These are phyloP conservation scores for Euphorbia schlechtendalii DNA, from an alignment of 441 rosid species.

Conservation along the genomic window DNA sequence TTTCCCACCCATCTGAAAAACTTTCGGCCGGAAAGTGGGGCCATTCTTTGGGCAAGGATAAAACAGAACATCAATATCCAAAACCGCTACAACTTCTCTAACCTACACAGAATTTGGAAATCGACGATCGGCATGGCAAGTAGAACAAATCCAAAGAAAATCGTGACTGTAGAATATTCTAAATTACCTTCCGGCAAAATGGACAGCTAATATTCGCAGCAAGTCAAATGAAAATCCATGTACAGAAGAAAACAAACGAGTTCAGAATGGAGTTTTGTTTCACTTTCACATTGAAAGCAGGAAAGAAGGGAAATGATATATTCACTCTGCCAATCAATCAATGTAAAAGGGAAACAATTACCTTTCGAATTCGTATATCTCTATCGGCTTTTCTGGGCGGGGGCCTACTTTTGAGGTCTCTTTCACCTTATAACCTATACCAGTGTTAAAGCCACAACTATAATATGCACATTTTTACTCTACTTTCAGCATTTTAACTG, in stretches of 20 bases:
- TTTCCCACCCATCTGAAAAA: slow-evolving; percentile 75
- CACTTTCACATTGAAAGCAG: too few species aligned
- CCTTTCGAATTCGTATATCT: slow-evolving; percentile 95
- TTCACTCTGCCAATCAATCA: too few species aligned
- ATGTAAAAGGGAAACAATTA: slow-evolving; percentile 18
- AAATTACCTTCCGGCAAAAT: slow-evolving; percentile 90
- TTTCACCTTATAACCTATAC: slow-evolving; percentile 61
- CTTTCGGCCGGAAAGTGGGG: slow-evolving; percentile 83
- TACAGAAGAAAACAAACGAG: too few species aligned
- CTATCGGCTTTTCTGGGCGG: slow-evolving; percentile 87
- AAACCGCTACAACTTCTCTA: slow-evolving; percentile 76
- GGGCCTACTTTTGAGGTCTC: slow-evolving; percentile 75
- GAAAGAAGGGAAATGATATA: too few species aligned
- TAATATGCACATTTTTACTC: too few species aligned
- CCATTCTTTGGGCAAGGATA: slow-evolving; percentile 93
- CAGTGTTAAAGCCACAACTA: slow-evolving; percentile 8
- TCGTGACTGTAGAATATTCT: neutral
- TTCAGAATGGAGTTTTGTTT: too few species aligned
- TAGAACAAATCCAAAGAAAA: neutral
- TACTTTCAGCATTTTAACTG: too few species aligned
- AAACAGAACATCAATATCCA: slow-evolving; percentile 87
- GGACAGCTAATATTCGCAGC: slow-evolving; percentile 62
- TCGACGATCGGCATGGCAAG: neutral
- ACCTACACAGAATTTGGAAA: too few species aligned
- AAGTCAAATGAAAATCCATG: too few species aligned